Evolutionary conservation across 257 asterid species (phyloP), one percentile per base, ranked within the genome.

Genomic region (Plectranthus barbatus): DNA sequence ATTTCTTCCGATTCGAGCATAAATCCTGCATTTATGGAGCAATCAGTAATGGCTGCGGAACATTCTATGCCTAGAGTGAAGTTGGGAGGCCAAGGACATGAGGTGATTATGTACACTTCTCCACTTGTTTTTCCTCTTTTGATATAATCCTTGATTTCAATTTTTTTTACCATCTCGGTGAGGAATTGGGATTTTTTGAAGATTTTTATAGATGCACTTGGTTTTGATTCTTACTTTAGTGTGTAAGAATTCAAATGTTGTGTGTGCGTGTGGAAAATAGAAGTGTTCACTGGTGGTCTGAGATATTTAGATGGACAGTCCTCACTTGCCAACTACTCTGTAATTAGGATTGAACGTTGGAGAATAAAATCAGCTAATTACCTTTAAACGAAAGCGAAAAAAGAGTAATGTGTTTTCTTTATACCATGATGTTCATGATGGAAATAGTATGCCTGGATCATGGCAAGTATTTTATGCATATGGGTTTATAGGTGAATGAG

Each of bases 51-150:
- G 77, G 77, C 68, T 7, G 59, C 17, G 39, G n/a, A 47, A 56
- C 26, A 51, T 59, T 71, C 66, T 31, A 57, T 80, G 77, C 81
- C 82, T 6, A 75, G 77, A 66, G 79, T 80, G 66, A 77, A 77
- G 53, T 37, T 83, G 48, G 86, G 84, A 54, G 71, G 41, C 78
- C 84, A 83, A 62, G 84, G 89, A 52, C 82, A 80, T 59, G 82
- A 73, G 82, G 89, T 69, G 48, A 56, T 18, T 72, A 61, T 21
- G 13, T 4, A 17, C 31, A 13, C 46, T 21, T 17, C 19, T 4
- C 23, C n/a, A n/a, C n/a, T 56, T 56, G 0, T 15, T 61, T 14
- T 48, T 53, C 9, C 11, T 46, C 29, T 62, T 47, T 44, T 24
- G 15, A 14, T 65, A 12, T 52, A 31, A 39, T 64, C 48, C 18